Evolutionary conservation across 2,329 filamentous ascomycete species (phyloP).

Genomic region (Arthroderma uncinatum): DNA sequence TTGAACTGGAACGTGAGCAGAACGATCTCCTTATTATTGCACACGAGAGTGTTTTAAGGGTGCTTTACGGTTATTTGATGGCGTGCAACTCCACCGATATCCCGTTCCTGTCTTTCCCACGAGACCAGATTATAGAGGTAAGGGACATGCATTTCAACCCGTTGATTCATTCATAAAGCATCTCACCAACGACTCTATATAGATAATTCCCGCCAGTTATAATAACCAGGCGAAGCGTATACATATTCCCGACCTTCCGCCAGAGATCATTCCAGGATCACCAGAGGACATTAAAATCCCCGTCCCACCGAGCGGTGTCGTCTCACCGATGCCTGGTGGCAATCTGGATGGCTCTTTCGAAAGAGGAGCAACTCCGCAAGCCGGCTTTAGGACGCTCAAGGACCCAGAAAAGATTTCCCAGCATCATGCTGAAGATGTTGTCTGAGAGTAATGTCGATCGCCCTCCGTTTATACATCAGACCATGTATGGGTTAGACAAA

Average conservation of each 20-base stretch:
- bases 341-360: constrained; percentile 21
- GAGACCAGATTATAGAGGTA: constrained; percentile 92
- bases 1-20: constrained; percentile 92
- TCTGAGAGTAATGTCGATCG: constrained; percentile 18
- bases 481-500: not conserved
- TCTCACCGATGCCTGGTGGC: constrained; percentile 35
- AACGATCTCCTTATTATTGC: constrained; percentile 97
- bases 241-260: constrained; percentile 59
- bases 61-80: constrained; percentile 96
- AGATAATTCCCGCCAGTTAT: constrained; percentile 92
- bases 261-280: constrained; percentile 59
- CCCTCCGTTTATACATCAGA: not conserved
- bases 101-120: constrained; percentile 81
- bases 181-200: constrained; percentile 1
- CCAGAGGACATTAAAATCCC: constrained; percentile 74
- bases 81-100: constrained; percentile 94
- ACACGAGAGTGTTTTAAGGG: constrained; percentile 92
- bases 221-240: constrained; percentile 92
- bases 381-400: constrained; percentile 32
- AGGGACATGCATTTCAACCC: constrained; percentile 13
- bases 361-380: constrained; percentile 35
- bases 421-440: constrained; percentile 36
- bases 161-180: not conserved
- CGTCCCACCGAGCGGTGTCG: constrained; percentile 48
- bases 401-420: constrained; percentile 35